These are phyloP conservation scores for Phaffia rhodozyma DNA, from an alignment of 1,284 basidiomycete genomes.

Conservation along the genomic window DNA sequence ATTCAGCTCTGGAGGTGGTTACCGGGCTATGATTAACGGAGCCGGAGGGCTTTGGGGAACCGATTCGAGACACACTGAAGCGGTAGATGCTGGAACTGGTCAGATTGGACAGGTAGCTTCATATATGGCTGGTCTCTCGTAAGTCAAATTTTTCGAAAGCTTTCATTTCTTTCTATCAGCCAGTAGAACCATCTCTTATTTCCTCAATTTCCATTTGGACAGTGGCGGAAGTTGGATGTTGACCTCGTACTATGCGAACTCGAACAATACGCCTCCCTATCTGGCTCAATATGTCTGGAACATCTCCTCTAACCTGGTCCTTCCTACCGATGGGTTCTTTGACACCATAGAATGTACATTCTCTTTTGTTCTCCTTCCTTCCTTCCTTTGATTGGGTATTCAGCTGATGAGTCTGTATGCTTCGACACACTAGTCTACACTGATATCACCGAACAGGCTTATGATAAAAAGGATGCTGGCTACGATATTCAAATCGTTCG, in stretches of 20 bases:
- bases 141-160: not conserved
- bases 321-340: constrained; percentile 28
- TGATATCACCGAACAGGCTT: constrained; percentile 31
- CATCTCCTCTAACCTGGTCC: constrained; percentile 37
- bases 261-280: constrained; percentile 9
- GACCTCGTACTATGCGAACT: constrained; percentile 8
- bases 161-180: not conserved
- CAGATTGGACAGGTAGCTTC: constrained; percentile 4
- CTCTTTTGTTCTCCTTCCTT: too few relatives aligned
- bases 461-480: constrained; percentile 29
- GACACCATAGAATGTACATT: constrained; percentile 22
- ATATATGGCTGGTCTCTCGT: constrained; percentile 16
- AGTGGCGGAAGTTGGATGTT: constrained; percentile 14
- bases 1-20: not conserved
- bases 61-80: constrained; percentile 9
- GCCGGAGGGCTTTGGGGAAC: constrained; percentile 9
- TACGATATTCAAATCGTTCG: constrained; percentile 32
- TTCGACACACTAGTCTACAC: constrained; percentile 32
- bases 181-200: not conserved
- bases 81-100: constrained; percentile 6
- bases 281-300: constrained; percentile 30
- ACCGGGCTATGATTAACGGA: constrained; percentile 15
- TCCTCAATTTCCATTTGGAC: constrained; percentile 19
- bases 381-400: too few relatives aligned
- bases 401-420: too few relatives aligned